A percentile compares a stretch with the other conserved stretches of the same genome.
Evolutionary conservation across 148 eudicot species (phyloP).

Genomic region (Silene conica): DNA sequence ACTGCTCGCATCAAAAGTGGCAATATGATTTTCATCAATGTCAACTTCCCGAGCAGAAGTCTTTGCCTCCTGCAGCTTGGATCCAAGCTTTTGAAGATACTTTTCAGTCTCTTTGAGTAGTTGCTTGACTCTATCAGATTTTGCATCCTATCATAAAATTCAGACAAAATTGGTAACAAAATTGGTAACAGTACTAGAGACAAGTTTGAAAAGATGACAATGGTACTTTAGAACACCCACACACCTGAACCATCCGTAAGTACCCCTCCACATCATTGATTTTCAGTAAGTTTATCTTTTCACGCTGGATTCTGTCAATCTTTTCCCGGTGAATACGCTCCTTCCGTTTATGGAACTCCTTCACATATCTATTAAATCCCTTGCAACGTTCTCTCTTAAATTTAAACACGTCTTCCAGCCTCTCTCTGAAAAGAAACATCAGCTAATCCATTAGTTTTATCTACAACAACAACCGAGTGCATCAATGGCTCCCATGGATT

Average conservation of each 20-base stretch:
- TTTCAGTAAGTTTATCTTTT: conserved; percentile 88
- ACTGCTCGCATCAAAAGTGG: conserved; percentile 43
- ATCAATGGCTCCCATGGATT: no score
- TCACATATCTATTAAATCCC: conserved; percentile 70
- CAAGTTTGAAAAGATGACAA: not conserved
- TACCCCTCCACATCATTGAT: conserved; percentile 99
- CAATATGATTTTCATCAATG: conserved; percentile 49
- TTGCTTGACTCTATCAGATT: conserved; percentile 92
- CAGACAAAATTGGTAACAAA: conserved; percentile 1
- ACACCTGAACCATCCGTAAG: conserved; percentile 97
- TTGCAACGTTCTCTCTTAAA: conserved; percentile 87
- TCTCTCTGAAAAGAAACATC: conserved; percentile 52
- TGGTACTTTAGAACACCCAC: conserved; percentile 4
- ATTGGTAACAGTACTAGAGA: not conserved
- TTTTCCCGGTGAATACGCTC: conserved; percentile 93
- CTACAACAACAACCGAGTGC: no score
- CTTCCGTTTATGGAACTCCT: conserved; percentile 96
- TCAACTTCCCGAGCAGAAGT: conserved; percentile 46
- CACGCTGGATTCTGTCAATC: conserved; percentile 97
- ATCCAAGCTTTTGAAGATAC: conserved; percentile 87
- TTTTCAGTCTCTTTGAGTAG: conserved; percentile 94
- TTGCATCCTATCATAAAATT: conserved; percentile 61
- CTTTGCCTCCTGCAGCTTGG: conserved; percentile 83
- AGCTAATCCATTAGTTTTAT: not conserved
- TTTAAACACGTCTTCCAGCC: conserved; percentile 82